A percentile compares a stretch with the other conserved stretches of the same genome.
These are phyloP conservation scores for Stenocarpella maydis DNA, from an alignment of 2,329 filamentous ascomycete genomes.

Conservation along the genomic window DNA sequence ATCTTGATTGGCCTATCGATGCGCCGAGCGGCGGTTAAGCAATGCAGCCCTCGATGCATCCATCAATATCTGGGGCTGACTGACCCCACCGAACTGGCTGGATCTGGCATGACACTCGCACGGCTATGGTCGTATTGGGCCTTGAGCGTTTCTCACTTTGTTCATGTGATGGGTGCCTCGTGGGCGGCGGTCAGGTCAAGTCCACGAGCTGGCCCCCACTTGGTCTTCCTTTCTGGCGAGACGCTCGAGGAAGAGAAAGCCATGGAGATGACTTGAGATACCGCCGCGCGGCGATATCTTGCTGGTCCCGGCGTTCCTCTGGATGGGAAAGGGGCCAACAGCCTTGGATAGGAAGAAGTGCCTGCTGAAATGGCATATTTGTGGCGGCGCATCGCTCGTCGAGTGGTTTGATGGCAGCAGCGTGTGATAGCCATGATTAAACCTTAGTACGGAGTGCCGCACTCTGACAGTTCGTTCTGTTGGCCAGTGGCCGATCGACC, in stretches of 20 bases:
- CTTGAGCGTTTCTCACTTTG: not conserved
- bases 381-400: not conserved
- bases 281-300: no score
- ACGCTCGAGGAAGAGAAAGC: not conserved
- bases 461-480: not conserved
- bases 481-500: constrained; percentile 2
- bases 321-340: no score
- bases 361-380: not conserved
- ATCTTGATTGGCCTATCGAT: constrained; percentile 31
- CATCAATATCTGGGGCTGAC: constrained; percentile 9
- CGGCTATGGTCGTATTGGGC: not conserved
- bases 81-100: not conserved
- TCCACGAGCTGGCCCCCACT: not conserved
- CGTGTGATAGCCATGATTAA: not conserved
- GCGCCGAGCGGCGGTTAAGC: constrained; percentile 34
- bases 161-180: not conserved
- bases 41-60: constrained; percentile 22
- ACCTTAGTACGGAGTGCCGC: not conserved
- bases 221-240: not conserved
- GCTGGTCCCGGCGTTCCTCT: no score
- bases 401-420: not conserved
- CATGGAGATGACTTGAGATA: not conserved
- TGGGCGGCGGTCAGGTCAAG: not conserved
- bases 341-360: no score
- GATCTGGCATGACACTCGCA: not conserved